Evolutionary conservation across 345 rosid genomes (phyloP).

Genomic region (Pugionium dolabratum): DNA sequence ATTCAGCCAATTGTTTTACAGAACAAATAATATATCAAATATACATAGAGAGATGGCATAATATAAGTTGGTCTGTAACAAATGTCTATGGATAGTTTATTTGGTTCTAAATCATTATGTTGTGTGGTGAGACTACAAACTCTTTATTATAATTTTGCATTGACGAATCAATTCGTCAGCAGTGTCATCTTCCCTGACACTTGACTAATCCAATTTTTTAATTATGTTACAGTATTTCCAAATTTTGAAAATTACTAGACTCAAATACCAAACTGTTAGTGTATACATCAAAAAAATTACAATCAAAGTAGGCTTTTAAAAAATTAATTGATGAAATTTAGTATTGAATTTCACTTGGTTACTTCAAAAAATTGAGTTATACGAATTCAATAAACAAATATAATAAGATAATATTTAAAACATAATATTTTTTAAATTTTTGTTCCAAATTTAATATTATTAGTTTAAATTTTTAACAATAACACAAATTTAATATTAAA

Average conservation of each 20-base stretch:
- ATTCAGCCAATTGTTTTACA: slow-evolving; percentile 16
- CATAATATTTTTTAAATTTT: no score
- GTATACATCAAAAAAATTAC: neutral
- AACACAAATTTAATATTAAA: no score
- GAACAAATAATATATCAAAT: neutral
- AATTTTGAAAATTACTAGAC: neutral
- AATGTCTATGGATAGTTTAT: neutral
- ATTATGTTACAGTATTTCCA: neutral
- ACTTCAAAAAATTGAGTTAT: no score
- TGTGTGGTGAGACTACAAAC: slow-evolving; percentile 29
- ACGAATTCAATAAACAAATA: no score
- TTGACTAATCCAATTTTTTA: neutral
- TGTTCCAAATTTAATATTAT: no score
- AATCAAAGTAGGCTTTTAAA: no score
- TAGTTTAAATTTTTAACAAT: no score
- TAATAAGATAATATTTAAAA: no score
- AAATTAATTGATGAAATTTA: neutral
- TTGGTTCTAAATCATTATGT: slow-evolving; percentile 29
- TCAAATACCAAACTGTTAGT: neutral
- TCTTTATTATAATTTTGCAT: slow-evolving; percentile 13
- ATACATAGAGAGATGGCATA: slow-evolving; percentile 8
- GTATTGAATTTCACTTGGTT: neutral
- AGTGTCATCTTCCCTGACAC: slow-evolving; percentile 20
- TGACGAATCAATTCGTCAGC: slow-evolving; percentile 27
- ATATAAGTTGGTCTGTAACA: slow-evolving; percentile 10